These are phyloP conservation scores for Draba incana DNA, from an alignment of 345 rosid genomes.

Conservation along the genomic window DNA sequence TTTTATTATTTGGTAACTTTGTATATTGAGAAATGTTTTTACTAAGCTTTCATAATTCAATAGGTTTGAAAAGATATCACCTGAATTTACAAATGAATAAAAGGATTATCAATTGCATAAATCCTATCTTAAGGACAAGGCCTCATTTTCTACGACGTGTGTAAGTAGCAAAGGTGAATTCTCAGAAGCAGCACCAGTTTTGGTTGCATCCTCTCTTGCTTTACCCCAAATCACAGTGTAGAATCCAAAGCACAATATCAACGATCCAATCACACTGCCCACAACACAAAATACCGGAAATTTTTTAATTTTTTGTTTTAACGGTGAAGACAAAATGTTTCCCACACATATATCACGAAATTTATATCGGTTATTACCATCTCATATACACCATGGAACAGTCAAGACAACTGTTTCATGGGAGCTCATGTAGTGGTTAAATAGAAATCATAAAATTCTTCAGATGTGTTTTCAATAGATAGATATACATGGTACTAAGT, in stretches of 20 bases:
- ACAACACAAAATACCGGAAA: not conserved
- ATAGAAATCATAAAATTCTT: conserved; percentile 3
- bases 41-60: too few species aligned
- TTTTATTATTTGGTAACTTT: too few species aligned
- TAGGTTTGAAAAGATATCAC: too few species aligned
- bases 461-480: not conserved
- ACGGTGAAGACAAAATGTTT: not conserved
- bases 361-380: not conserved
- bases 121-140: not conserved
- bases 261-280: conserved; percentile 33
- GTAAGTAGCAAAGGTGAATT: conserved; percentile 12
- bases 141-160: conserved; percentile 9
- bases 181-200: conserved; percentile 16
- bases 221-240: conserved; percentile 37
- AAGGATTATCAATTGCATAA: conserved; percentile 13
- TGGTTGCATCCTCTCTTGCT: conserved; percentile 38
- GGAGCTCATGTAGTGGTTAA: not conserved
- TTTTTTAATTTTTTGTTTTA: too few species aligned
- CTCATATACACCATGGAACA: not conserved
- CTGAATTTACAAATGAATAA: not conserved
- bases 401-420: not conserved
- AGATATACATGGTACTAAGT: not conserved
- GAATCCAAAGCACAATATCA: conserved; percentile 31
- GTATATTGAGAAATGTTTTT: too few species aligned
- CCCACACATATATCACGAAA: not conserved